Evolutionary conservation across 2,329 filamentous ascomycete genomes (phyloP).

Genomic region (Cercospora zeae-maydis): DNA sequence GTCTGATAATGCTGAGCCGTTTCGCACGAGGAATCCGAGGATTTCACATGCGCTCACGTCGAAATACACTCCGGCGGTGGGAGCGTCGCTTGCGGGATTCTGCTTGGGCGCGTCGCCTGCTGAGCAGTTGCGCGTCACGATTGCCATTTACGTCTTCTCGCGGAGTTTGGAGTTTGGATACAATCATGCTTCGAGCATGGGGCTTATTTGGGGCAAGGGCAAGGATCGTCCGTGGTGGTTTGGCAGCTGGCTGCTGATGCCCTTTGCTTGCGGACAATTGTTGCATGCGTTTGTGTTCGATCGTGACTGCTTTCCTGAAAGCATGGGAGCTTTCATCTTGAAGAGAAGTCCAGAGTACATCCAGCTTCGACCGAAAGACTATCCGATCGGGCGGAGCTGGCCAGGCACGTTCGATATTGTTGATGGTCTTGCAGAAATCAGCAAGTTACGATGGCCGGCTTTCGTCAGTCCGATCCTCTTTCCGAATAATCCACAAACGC

Average conservation of each 20-base stretch:
- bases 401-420: conserved; percentile 72
- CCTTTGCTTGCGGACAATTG: conserved; percentile 48
- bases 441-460: conserved; percentile 78
- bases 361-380: conserved; percentile 64
- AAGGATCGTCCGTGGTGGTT: conserved; percentile 63
- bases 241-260: conserved; percentile 52
- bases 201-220: conserved; percentile 46
- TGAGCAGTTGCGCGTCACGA: conserved; percentile 68
- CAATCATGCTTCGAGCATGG: conserved; percentile 73
- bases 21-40: conserved; percentile 76
- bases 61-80: conserved; percentile 79
- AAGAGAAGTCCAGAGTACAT: conserved; percentile 75
- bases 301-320: conserved; percentile 51
- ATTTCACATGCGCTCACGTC: conserved; percentile 74
- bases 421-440: conserved; percentile 77
- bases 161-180: conserved; percentile 81
- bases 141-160: conserved; percentile 78
- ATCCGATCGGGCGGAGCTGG: conserved; percentile 71
- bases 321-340: conserved; percentile 63
- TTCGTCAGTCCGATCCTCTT: conserved; percentile 86
- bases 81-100: conserved; percentile 80
- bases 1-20: conserved; percentile 70
- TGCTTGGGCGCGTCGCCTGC: conserved; percentile 73
- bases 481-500: conserved; percentile 55
- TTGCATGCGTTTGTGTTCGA: conserved; percentile 52